phyloP scores from a whole-genome alignment of 495 filamentous ascomycete species.

The Penicillium canescens region DNA sequence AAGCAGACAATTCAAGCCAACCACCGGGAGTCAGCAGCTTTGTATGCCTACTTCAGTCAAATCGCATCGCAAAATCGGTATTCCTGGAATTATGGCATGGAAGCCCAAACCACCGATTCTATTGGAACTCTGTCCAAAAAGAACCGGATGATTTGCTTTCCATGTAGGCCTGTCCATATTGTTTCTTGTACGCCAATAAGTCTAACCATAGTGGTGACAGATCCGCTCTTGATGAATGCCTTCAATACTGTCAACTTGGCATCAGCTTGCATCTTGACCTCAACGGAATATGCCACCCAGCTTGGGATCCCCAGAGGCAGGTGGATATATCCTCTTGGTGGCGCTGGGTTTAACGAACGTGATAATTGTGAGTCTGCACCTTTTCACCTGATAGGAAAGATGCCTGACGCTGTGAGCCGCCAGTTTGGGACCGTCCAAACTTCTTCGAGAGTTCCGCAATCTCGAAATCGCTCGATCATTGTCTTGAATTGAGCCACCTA shows the following conservation, averaged over 20 bases:
- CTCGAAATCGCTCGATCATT: slow-evolving; percentile 50
- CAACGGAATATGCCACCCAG: slow-evolving; percentile 44
- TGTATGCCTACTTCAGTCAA: slow-evolving; percentile 52
- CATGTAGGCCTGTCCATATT: slow-evolving; percentile 34
- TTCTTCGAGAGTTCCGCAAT: slow-evolving; percentile 50
- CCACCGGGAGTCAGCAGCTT: slow-evolving; percentile 43
- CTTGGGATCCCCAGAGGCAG: slow-evolving; percentile 48
- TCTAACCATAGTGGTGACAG: slow-evolving; percentile 24
- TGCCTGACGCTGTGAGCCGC: not conserved
- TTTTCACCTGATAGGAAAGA: not conserved
- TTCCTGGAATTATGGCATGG: slow-evolving; percentile 48
- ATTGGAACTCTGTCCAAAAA: slow-evolving; percentile 47
- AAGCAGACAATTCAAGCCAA: slow-evolving; percentile 49
- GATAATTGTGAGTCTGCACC: slow-evolving; percentile 37
- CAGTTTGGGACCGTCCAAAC: slow-evolving; percentile 57
- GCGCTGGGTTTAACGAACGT: slow-evolving; percentile 52
- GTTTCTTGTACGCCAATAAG: not conserved
- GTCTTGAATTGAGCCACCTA: slow-evolving; percentile 34
- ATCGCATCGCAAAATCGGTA: slow-evolving; percentile 43
- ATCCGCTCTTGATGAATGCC: slow-evolving; percentile 62
- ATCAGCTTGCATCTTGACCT: slow-evolving; percentile 53
- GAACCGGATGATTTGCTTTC: slow-evolving; percentile 57
- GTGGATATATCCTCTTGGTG: slow-evolving; percentile 59
- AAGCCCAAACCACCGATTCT: slow-evolving; percentile 28
- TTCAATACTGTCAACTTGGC: slow-evolving; percentile 60